Evolutionary conservation across 1,284 basidiomycete genomes (phyloP).

Genomic region (Ustilago vetiveriae): DNA sequence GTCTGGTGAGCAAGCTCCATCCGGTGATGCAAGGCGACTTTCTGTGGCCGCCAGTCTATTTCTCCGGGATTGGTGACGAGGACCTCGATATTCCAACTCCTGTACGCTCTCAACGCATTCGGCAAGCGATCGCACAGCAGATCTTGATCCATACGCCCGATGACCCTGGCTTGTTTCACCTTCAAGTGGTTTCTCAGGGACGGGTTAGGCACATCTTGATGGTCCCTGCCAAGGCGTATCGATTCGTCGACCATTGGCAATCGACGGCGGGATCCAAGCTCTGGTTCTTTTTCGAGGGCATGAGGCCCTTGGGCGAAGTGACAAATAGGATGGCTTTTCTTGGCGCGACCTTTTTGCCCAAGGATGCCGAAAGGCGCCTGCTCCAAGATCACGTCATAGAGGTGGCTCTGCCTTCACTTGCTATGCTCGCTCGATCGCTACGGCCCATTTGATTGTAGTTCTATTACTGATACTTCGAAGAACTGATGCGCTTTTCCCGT

Average conservation of each 20-base stretch:
- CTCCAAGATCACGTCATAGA: background rate
- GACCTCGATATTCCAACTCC: background rate
- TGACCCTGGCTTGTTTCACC: background rate
- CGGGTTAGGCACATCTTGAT: background rate
- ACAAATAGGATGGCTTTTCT: background rate
- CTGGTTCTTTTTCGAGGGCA: constrained; percentile 14
- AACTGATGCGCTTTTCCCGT: too few relatives aligned
- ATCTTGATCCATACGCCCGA: background rate
- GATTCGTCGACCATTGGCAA: background rate
- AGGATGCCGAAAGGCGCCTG: background rate
- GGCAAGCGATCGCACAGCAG: background rate
- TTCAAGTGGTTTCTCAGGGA: background rate
- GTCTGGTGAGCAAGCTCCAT: background rate
- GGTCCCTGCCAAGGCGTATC: background rate
- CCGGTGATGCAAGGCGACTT: constrained; percentile 6
- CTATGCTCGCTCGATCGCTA: background rate
- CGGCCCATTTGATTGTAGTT: too few relatives aligned
- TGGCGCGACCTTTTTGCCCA: constrained; percentile 3
- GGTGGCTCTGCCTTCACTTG: background rate
- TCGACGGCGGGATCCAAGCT: background rate
- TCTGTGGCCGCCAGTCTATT: constrained; percentile 12
- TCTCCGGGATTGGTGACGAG: background rate
- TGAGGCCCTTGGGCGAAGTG: background rate
- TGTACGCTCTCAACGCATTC: background rate
- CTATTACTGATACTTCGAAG: too few relatives aligned